phyloP scores from a whole-genome alignment of 495 filamentous ascomycete species.

The Coniosporium apollinis region DNA sequence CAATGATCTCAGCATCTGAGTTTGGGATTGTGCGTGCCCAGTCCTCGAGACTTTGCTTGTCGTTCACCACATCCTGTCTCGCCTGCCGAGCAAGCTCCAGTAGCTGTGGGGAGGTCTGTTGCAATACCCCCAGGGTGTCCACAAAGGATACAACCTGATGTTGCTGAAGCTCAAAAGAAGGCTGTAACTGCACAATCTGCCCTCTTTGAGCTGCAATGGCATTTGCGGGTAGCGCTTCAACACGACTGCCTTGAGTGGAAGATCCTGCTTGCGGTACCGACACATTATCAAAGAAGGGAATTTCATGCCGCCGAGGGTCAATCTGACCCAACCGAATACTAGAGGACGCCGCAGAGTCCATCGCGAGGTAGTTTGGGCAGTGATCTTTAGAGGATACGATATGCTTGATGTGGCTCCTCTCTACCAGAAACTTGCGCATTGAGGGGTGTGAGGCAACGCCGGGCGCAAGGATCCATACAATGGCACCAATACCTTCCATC shows the following conservation, averaged over 20 bases:
- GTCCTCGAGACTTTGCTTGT: constrained; percentile 21
- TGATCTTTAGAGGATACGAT: constrained; percentile 53
- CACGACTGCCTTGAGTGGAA: constrained; percentile 5
- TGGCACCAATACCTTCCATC: constrained; percentile 45
- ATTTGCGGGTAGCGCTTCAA: constrained; percentile 15
- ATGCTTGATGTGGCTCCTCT: constrained; percentile 45
- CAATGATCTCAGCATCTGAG: constrained; percentile 61
- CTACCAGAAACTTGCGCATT: constrained; percentile 50
- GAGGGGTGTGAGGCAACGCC: constrained; percentile 43
- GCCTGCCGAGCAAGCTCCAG: constrained; percentile 33
- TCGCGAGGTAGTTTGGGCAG: constrained; percentile 53
- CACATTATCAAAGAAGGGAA: constrained; percentile 43
- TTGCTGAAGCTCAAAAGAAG: constrained; percentile 37
- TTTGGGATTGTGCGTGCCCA: constrained; percentile 36
- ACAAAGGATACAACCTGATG: constrained; percentile 33
- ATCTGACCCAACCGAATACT: constrained; percentile 50
- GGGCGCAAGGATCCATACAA: constrained; percentile 68
- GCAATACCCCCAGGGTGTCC: constrained; percentile 27
- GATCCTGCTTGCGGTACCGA: constrained; percentile 20
- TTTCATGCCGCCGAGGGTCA: constrained; percentile 47
- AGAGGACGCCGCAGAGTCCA: constrained; percentile 44
- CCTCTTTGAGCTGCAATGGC: constrained; percentile 27
- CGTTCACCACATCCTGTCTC: constrained; percentile 22
- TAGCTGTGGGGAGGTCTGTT: constrained; percentile 28
- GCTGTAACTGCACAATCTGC: constrained; percentile 45